Base-by-base conservation (phyloP, 2,329 filamentous ascomycete species). In the Fusarium circinatum region DNA sequence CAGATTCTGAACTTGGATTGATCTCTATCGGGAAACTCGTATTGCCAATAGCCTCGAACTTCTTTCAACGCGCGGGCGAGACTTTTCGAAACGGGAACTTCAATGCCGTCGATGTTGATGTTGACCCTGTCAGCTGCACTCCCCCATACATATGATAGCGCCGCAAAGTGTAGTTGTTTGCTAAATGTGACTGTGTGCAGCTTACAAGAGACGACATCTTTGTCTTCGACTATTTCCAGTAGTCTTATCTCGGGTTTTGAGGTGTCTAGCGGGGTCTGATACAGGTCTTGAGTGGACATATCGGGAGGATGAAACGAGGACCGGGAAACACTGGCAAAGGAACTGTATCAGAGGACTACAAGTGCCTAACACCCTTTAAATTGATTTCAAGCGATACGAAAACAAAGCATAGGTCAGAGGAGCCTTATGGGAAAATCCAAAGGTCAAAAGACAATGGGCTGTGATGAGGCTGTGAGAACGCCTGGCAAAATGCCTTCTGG, bases 1-100 rank as follows among this genome's bases (percentile, higher is more conserved):
- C 62, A 67, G 3, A 67, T 66, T 34, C 30, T 51, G 8, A 62
- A 62, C 4, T 56, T 12, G 6, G 58, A 44, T 17, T 65, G 64
- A 11, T 65, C 42, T 24, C 38, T 51, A 8, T 67, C 15, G 10
- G 44, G 38, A 15, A 49, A 66, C 0, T 34, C 62, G 8, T n/a
- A 67, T 20, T 9, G 7, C 58, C 48, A 62, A 10, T 57, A 57
- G 5, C 54, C 54, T n/a, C 38, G 6, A 10, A 30, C 49, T 13
- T 49, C 30, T 1, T 59, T 67, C 32, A 59, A 22, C 0, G 60
- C 10, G 3, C 11, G 4, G 6, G 48, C 30, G 10, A 61, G 44
- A 8, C 28, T 10, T 30, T 42, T 30, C 3, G 58, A 62, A 28
- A 62, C 58, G 6, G 58, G 20, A 8, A 57, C 20, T 15, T 57